Evolutionary conservation across 352 stramenopile genomes (phyloP).

Genomic region (Phytophthora macrochlamydospora): DNA sequence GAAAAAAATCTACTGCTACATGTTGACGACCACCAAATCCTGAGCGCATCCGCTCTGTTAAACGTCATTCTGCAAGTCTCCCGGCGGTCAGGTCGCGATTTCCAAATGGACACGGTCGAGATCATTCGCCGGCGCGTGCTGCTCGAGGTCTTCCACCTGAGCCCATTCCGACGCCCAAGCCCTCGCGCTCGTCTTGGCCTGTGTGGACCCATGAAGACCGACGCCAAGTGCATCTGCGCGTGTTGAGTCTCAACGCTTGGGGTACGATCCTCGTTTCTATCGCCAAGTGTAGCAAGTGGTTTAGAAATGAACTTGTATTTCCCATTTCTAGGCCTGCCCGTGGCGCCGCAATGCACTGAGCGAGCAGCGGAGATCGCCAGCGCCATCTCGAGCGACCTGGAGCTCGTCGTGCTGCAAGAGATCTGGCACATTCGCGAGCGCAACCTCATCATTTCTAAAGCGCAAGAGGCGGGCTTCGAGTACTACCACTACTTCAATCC

Average conservation of each 20-base stretch:
- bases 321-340: slow-evolving; percentile 52
- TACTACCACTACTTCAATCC: slow-evolving; percentile 89
- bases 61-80: not conserved
- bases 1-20: not conserved
- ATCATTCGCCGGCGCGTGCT: slow-evolving; percentile 60
- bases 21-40: not conserved
- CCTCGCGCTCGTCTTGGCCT: slow-evolving; percentile 42
- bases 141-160: slow-evolving; percentile 64
- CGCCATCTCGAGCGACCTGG: slow-evolving; percentile 67
- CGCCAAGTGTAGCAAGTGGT: not conserved
- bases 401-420: slow-evolving; percentile 86
- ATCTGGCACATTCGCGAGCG: slow-evolving; percentile 85
- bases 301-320: slow-evolving; percentile 14
- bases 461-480: slow-evolving; percentile 58
- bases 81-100: not conserved
- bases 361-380: slow-evolving; percentile 66
- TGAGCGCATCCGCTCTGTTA: not conserved
- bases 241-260: slow-evolving; percentile 83
- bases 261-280: slow-evolving; percentile 32
- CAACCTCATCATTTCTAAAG: slow-evolving; percentile 69
- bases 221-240: slow-evolving; percentile 45
- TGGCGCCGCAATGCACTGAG: slow-evolving; percentile 72
- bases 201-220: slow-evolving; percentile 28
- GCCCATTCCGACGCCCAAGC: slow-evolving; percentile 46
- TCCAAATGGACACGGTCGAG: slow-evolving; percentile 29